phyloP scores from a whole-genome alignment of 2,329 filamentous ascomycete genomes.

The Dactylellina sp. region DNA sequence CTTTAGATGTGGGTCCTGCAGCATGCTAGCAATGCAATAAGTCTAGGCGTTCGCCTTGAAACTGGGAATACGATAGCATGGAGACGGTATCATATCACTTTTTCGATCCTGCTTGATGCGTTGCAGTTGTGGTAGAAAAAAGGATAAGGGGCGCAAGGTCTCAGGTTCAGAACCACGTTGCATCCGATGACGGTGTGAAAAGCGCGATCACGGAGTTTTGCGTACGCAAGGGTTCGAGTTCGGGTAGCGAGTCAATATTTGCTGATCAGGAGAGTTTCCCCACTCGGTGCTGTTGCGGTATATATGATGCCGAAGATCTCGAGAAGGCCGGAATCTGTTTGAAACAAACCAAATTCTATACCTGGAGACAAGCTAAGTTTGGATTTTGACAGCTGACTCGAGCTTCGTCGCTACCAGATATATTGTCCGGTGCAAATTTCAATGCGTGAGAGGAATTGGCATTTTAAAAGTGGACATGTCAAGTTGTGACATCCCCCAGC shows the following conservation, averaged over 20 bases:
- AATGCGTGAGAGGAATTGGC: constrained; percentile 8
- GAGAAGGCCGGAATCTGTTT: constrained; percentile 4
- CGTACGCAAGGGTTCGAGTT: constrained; percentile 35
- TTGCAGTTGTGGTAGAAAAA: constrained; percentile 46
- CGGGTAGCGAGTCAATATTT: constrained; percentile 46
- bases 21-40: constrained; percentile 17
- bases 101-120: constrained; percentile 13
- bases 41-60: constrained; percentile 49
- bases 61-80: constrained; percentile 28
- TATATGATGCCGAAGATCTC: constrained; percentile 39
- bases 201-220: constrained; percentile 40
- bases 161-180: constrained; percentile 31
- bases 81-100: constrained; percentile 1
- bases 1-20: constrained; percentile 26
- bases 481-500: constrained; percentile 32
- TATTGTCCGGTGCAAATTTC: constrained; percentile 6
- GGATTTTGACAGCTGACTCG: constrained; percentile 17
- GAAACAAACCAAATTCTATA: constrained; percentile 18
- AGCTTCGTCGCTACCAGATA: constrained; percentile 9
- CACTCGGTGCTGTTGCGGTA: constrained; percentile 29
- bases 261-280: constrained; percentile 19
- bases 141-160: constrained; percentile 29
- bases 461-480: constrained; percentile 14
- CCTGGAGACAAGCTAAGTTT: constrained; percentile 15
- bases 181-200: constrained; percentile 40